A percentile compares a stretch with the other conserved stretches of the same genome.
Conservation (phyloP, 257 asterid species). For the Solanum etuberosum region DNA sequence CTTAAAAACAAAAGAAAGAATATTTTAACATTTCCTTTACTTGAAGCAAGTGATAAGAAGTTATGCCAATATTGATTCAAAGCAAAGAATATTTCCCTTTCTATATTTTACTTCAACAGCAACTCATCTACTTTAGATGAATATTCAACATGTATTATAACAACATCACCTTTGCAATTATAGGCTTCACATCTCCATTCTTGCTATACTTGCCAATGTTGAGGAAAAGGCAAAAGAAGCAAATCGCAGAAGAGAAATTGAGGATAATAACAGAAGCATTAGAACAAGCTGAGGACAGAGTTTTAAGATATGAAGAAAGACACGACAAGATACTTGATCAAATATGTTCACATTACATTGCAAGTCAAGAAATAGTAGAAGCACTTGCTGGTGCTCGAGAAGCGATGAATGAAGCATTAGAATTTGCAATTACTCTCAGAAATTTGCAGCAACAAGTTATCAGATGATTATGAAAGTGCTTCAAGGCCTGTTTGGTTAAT, state of each 20-base stretch:
- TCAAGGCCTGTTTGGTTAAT: background rate
- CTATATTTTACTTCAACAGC: background rate
- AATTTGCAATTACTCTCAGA: slow-evolving; percentile 15
- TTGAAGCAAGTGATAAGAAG: background rate
- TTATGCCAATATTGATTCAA: background rate
- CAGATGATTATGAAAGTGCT: background rate
- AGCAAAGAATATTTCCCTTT: background rate
- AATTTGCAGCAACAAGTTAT: slow-evolving; percentile 19
- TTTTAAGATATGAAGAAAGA: slow-evolving; percentile 23
- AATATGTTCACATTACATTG: slow-evolving; percentile 29
- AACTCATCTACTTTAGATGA: background rate
- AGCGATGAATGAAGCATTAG: slow-evolving; percentile 26
- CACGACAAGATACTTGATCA: slow-evolving; percentile 37
- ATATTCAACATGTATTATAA: slow-evolving; percentile 5
- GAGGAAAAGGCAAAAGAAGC: slow-evolving; percentile 8
- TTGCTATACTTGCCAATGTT: slow-evolving; percentile 7
- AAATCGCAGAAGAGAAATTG: slow-evolving; percentile 7
- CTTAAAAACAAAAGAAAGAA: no score
- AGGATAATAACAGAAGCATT: slow-evolving; percentile 17
- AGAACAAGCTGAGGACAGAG: slow-evolving; percentile 24
- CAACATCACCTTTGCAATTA: slow-evolving; percentile 6
- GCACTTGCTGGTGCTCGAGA: slow-evolving; percentile 31
- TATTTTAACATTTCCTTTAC: no score
- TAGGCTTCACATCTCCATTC: slow-evolving; percentile 26
- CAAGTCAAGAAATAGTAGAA: slow-evolving; percentile 23